phyloP scores from a whole-genome alignment of 1,284 basidiomycete species.

The Puccinia sorghi region DNA sequence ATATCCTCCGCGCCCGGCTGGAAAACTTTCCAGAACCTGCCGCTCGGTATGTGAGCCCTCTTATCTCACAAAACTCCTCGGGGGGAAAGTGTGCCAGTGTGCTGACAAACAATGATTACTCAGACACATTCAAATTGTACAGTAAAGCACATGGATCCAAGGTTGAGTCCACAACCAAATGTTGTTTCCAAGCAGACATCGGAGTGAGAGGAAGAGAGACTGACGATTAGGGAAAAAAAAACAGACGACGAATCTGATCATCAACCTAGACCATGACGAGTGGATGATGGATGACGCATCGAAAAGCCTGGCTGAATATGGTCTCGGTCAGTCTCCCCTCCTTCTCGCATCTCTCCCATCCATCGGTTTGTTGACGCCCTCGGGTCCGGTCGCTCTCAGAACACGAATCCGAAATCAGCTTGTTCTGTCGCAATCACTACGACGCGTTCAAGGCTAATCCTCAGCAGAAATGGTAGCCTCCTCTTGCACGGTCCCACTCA shows the following conservation, averaged over 20 bases:
- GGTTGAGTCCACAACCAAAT: slow-evolving; percentile 25
- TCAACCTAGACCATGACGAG: slow-evolving; percentile 44
- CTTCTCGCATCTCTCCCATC: neutral
- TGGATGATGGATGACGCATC: slow-evolving; percentile 23
- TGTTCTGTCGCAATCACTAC: slow-evolving; percentile 37
- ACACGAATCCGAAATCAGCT: slow-evolving; percentile 44
- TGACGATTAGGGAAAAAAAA: too few species aligned
- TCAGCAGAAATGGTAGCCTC: slow-evolving; percentile 31
- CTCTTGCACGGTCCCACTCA: neutral
- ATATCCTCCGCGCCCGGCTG: slow-evolving; percentile 33
- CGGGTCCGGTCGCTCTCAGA: too few species aligned
- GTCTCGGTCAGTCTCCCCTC: slow-evolving; percentile 23
- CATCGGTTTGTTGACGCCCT: too few species aligned
- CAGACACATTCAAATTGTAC: slow-evolving; percentile 49
- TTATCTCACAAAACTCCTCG: neutral
- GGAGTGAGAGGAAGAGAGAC: too few species aligned
- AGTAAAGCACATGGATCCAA: slow-evolving; percentile 47
- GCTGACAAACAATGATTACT: neutral
- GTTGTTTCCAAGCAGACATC: too few species aligned
- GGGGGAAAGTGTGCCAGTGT: too few species aligned
- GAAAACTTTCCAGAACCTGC: slow-evolving; percentile 35
- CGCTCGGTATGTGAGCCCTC: slow-evolving; percentile 3
- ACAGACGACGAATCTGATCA: slow-evolving; percentile 47
- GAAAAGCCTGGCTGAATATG: slow-evolving; percentile 15
- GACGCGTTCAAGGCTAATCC: slow-evolving; percentile 42